Evolutionary conservation across 108 stramenopile genomes (phyloP).

Genomic region (Cyclostephanos tholiformis): DNA sequence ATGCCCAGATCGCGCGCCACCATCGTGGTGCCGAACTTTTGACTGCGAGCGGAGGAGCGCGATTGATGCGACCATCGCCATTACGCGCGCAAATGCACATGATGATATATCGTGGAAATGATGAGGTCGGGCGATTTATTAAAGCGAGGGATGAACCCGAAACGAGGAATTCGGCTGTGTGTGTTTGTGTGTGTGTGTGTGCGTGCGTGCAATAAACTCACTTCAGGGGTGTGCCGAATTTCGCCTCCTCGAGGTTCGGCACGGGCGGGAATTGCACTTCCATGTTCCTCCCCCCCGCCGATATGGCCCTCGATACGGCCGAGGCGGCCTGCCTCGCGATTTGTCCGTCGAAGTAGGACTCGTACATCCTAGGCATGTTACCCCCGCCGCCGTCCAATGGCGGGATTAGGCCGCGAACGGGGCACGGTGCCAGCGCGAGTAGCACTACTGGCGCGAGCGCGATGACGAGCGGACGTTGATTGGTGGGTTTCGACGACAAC

Average conservation of each 20-base stretch:
- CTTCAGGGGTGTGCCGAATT: conserved; percentile 85
- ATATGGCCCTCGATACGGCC: conserved; percentile 67
- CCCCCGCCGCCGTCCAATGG: conserved; percentile 76
- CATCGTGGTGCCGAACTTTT: conserved; percentile 71
- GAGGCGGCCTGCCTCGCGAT: conserved; percentile 69
- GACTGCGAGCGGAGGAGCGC: too few species aligned
- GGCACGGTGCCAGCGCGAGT: not conserved
- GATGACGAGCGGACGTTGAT: not conserved
- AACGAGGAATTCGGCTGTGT: too few species aligned
- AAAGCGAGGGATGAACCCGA: not conserved
- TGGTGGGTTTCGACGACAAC: too few species aligned
- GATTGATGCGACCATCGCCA: too few species aligned
- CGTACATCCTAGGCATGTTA: conserved; percentile 76
- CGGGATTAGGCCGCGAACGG: conserved; percentile 40
- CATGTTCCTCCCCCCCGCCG: conserved; percentile 72
- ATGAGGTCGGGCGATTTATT: too few species aligned
- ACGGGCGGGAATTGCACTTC: conserved; percentile 84
- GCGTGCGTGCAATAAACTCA: too few species aligned
- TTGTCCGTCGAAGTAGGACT: conserved; percentile 79
- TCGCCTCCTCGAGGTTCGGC: conserved; percentile 84
- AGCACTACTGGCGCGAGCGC: not conserved
- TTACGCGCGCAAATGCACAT: too few species aligned
- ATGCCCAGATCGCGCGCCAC: conserved; percentile 81
- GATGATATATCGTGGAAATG: too few species aligned
- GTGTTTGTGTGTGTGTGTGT: too few species aligned